Conservation (phyloP, 2,329 filamentous ascomycete genomes). For the Colletotrichum australisinense region DNA sequence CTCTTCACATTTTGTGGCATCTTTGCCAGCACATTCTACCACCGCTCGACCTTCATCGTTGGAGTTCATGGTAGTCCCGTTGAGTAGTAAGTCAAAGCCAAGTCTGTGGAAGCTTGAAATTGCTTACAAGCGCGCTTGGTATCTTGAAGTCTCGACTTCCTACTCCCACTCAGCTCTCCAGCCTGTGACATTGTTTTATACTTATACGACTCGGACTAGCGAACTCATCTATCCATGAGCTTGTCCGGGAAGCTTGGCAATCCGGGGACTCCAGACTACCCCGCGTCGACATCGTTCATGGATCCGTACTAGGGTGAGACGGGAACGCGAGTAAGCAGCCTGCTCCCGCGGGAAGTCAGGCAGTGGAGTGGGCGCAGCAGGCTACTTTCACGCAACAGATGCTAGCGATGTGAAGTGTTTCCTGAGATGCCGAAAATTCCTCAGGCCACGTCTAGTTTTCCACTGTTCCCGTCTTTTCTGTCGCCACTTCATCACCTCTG, state of each 20-base stretch:
- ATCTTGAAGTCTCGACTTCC: not conserved
- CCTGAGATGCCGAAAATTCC: too few relatives aligned
- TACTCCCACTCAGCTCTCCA: too few relatives aligned
- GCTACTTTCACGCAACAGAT: too few relatives aligned
- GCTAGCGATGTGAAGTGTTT: too few relatives aligned
- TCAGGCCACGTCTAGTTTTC: too few relatives aligned
- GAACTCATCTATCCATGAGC: too few relatives aligned
- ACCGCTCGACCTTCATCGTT: not conserved
- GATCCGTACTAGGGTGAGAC: slow-evolving; percentile 1
- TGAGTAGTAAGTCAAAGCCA: not conserved
- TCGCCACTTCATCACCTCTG: too few relatives aligned
- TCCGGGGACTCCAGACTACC: slow-evolving; percentile 32
- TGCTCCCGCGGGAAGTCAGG: slow-evolving; percentile 6
- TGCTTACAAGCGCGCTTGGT: not conserved
- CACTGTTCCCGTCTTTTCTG: too few relatives aligned
- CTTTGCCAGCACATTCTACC: slow-evolving; percentile 1
- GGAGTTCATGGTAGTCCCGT: not conserved
- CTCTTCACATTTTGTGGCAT: slow-evolving; percentile 10
- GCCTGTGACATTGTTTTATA: slow-evolving; percentile 12
- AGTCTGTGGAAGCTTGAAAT: not conserved
- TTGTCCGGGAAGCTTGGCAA: slow-evolving; percentile 11
- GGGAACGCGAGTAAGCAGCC: not conserved
- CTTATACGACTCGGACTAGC: not conserved
- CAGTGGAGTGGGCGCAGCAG: too few relatives aligned
- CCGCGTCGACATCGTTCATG: slow-evolving; percentile 7